phyloP scores from a whole-genome alignment of 2,329 filamentous ascomycete species.

The Verticillium isaacii region DNA sequence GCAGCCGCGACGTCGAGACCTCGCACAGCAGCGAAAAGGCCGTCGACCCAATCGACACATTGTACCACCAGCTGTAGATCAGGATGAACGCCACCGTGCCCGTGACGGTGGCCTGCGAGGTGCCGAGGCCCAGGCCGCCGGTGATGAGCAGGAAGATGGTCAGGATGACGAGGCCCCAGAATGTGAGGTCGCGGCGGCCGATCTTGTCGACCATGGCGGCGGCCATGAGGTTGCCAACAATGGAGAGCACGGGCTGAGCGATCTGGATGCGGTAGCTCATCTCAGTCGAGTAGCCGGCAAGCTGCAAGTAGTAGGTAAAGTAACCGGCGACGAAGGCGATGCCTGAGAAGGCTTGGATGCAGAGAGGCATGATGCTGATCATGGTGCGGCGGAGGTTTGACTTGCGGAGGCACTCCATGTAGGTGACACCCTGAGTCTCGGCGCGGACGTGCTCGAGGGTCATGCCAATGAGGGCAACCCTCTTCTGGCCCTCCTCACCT shows the following conservation, averaged over 20 bases:
- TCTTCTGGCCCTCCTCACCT: slow-evolving; percentile 20
- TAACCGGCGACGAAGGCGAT: slow-evolving; percentile 29
- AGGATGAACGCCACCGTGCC: slow-evolving; percentile 28
- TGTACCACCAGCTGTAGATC: slow-evolving; percentile 32
- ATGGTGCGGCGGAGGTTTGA: slow-evolving; percentile 33
- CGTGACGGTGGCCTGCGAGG: slow-evolving; percentile 17
- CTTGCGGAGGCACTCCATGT: slow-evolving; percentile 33
- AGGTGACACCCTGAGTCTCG: slow-evolving; percentile 31
- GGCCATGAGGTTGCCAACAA: slow-evolving; percentile 33
- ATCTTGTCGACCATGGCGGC: slow-evolving; percentile 30
- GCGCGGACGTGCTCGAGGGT: slow-evolving; percentile 25
- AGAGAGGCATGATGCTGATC: slow-evolving; percentile 22
- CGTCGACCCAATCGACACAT: slow-evolving; percentile 33
- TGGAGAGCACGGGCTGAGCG: slow-evolving; percentile 30
- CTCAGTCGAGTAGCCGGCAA: slow-evolving; percentile 31
- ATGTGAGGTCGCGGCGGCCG: slow-evolving; percentile 29
- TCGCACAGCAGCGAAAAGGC: slow-evolving; percentile 32
- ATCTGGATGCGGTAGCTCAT: slow-evolving; percentile 33
- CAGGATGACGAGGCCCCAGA: slow-evolving; percentile 26
- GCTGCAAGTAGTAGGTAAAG: slow-evolving; percentile 34
- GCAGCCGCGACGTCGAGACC: slow-evolving; percentile 28
- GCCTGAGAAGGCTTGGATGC: slow-evolving; percentile 21
- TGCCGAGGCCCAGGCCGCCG: slow-evolving; percentile 23
- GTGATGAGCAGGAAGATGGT: slow-evolving; percentile 34
- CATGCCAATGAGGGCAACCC: slow-evolving; percentile 20